Percentiles rank a stretch among this genome's conserved stretches.
Evolutionary conservation across 148 eudicot species (phyloP).

Genomic region (Mesembryanthemum crystallinum): DNA sequence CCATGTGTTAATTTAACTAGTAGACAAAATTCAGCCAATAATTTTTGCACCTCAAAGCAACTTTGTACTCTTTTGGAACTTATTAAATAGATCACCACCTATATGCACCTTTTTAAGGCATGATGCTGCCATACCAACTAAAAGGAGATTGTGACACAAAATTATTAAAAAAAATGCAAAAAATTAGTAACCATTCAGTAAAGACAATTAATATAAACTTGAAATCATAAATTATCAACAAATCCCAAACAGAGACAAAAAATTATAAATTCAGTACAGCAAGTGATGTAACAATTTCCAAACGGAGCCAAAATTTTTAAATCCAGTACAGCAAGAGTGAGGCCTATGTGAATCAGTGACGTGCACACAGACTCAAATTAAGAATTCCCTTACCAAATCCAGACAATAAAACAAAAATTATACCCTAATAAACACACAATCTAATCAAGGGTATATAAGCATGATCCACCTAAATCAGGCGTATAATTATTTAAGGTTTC

Average conservation of each 20-base stretch:
- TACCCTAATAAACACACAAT: slow-evolving; percentile 4
- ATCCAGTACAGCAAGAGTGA: slow-evolving; percentile 11
- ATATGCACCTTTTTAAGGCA: background rate
- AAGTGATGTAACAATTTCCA: background rate
- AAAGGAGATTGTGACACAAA: background rate
- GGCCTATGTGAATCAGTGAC: background rate
- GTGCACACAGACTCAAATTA: slow-evolving; percentile 6
- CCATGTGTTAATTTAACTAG: slow-evolving; percentile 1
- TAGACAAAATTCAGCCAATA: background rate
- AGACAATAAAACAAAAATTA: slow-evolving; percentile 3
- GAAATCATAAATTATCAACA: background rate
- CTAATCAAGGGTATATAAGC: background rate
- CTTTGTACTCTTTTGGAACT: slow-evolving; percentile 3
- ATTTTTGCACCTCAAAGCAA: slow-evolving; percentile 3
- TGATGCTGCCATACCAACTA: background rate
- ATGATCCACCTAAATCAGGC: background rate
- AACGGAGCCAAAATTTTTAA: background rate
- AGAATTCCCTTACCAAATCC: background rate
- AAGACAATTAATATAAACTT: background rate
- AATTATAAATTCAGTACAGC: slow-evolving; percentile 1
- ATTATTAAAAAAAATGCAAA: background rate
- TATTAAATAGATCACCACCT: background rate
- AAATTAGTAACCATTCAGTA: background rate
- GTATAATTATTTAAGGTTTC: background rate
- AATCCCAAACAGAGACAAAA: background rate